These are phyloP conservation scores for Graphilbum fragrans DNA, from an alignment of 2,329 filamentous ascomycete species.

Conservation along the genomic window DNA sequence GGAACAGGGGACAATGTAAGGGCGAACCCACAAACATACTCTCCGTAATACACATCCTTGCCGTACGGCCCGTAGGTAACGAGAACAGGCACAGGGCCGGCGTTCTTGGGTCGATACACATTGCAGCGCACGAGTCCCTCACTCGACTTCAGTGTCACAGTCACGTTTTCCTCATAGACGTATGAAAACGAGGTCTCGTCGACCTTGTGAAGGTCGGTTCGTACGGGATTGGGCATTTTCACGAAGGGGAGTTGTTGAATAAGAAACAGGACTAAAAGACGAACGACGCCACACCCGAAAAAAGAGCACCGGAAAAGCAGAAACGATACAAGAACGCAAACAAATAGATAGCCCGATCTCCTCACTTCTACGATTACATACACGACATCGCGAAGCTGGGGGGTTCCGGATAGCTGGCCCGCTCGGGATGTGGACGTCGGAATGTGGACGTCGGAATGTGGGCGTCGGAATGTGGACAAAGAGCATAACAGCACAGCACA, in stretches of 20 bases:
- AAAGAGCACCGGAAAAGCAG: no score
- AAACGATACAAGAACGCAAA: no score
- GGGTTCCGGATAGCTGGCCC: no score
- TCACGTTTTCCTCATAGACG: slow-evolving; percentile 25
- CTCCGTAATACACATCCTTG: slow-evolving; percentile 55
- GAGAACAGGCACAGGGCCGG: slow-evolving; percentile 39
- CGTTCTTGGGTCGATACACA: slow-evolving; percentile 21
- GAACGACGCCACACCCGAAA: no score
- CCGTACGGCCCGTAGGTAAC: slow-evolving; percentile 65
- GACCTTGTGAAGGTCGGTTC: slow-evolving; percentile 14
- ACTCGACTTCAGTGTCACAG: slow-evolving; percentile 18
- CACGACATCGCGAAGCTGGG: no score
- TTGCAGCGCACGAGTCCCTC: slow-evolving; percentile 23
- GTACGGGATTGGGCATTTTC: slow-evolving; percentile 2
- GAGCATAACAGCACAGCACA: no score
- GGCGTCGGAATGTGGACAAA: no score
- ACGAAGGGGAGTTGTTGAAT: background rate
- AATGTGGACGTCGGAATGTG: no score
- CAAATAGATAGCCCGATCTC: no score
- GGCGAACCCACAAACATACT: background rate
- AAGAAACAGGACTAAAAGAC: no score
- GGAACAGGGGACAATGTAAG: background rate
- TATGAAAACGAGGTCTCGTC: slow-evolving; percentile 23
- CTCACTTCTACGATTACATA: no score
- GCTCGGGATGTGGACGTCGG: no score